Evolutionary conservation across 2,329 filamentous ascomycete species (phyloP).

Genomic region (Sphaerostilbella broomeana): DNA sequence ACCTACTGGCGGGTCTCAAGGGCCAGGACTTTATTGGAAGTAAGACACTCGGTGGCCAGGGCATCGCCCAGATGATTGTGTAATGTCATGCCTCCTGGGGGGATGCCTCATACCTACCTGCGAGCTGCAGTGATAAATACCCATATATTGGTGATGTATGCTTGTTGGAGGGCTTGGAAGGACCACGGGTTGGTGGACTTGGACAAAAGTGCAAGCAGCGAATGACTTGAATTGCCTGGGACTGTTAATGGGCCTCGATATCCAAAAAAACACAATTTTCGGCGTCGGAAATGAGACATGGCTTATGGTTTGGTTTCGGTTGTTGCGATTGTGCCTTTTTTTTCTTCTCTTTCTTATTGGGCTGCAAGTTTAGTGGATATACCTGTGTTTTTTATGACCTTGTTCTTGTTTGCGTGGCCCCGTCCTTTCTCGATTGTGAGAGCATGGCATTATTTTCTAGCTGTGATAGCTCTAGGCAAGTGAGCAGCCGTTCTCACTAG

Average conservation of each 20-base stretch:
- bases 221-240: conserved; percentile 10
- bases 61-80: conserved; percentile 97
- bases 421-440: too few relatives aligned
- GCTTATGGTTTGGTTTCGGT: conserved; percentile 13
- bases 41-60: conserved; percentile 91
- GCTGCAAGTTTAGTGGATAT: too few relatives aligned
- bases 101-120: too few relatives aligned
- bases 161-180: conserved; percentile 2
- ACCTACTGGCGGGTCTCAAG: conserved; percentile 70
- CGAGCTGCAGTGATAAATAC: not conserved
- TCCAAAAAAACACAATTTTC: conserved; percentile 10
- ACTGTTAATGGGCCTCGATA: conserved; percentile 8
- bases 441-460: too few relatives aligned
- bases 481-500: too few relatives aligned
- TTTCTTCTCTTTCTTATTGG: too few relatives aligned
- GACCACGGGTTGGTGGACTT: conserved; percentile 5
- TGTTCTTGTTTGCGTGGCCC: too few relatives aligned
- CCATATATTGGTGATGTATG: conserved; percentile 7
- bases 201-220: conserved; percentile 6
- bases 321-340: conserved; percentile 8
- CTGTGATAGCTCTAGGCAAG: too few relatives aligned
- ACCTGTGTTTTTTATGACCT: too few relatives aligned
- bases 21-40: conserved; percentile 83
- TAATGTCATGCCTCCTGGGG: too few relatives aligned
- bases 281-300: conserved; percentile 14